A percentile compares a stretch with the other conserved stretches of the same genome.
phyloP scores from a whole-genome alignment of 2,329 filamentous ascomycete genomes.

The Tolypocladium ovalisporum region DNA sequence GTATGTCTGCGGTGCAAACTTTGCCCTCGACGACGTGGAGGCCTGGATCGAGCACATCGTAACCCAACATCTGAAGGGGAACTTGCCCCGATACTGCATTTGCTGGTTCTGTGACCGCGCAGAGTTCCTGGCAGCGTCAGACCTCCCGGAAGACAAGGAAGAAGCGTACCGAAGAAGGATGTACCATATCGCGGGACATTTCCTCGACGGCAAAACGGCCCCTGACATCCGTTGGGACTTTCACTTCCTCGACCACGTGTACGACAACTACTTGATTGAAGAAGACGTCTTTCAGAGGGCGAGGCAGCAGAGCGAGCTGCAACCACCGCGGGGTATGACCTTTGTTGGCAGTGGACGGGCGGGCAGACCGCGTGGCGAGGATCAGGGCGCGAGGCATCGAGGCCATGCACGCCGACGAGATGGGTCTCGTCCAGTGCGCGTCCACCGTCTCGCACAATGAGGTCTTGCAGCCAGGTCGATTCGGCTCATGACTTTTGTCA shows the following conservation, averaged over 20 bases:
- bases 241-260: constrained; percentile 26
- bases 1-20: constrained; percentile 23
- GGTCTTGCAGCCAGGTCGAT: neutral
- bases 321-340: neutral
- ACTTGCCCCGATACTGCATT: constrained; percentile 22
- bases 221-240: constrained; percentile 27
- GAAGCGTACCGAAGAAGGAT: constrained; percentile 29
- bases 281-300: constrained; percentile 10
- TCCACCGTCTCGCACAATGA: neutral
- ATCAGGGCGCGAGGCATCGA: neutral
- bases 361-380: neutral
- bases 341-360: neutral
- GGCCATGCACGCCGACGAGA: constrained; percentile 10
- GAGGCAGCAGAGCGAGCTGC: constrained; percentile 9
- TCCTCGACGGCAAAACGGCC: constrained; percentile 15
- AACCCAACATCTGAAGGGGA: constrained; percentile 20
- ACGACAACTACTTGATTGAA: constrained; percentile 14
- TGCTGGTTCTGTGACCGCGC: constrained; percentile 41
- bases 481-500: neutral
- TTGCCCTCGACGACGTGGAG: constrained; percentile 23
- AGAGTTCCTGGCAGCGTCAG: constrained; percentile 15
- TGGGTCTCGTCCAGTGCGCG: neutral
- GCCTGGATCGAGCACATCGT: constrained; percentile 36
- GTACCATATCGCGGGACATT: constrained; percentile 37
- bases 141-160: constrained; percentile 1